phyloP scores from a whole-genome alignment of 257 asterid genomes.

The Phtheirospermum japonicum region DNA sequence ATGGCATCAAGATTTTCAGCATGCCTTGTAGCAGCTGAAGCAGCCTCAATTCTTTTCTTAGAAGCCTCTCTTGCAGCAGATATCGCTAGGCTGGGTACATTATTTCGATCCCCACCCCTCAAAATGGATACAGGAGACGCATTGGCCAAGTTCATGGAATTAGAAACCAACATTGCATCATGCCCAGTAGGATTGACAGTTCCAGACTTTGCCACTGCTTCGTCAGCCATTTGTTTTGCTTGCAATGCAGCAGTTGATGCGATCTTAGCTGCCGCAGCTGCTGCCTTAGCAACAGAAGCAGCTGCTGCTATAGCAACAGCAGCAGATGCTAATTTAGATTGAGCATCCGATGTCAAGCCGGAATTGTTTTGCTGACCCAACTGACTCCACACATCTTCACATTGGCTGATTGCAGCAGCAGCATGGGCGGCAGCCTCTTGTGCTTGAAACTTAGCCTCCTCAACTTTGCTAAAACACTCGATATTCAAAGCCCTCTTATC shows the following conservation, averaged over 20 bases:
- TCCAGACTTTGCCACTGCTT: slow-evolving; percentile 48
- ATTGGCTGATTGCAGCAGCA: slow-evolving; percentile 65
- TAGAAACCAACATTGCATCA: slow-evolving; percentile 30
- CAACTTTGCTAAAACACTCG: slow-evolving; percentile 57
- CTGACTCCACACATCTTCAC: slow-evolving; percentile 79
- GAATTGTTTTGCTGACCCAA: slow-evolving; percentile 60
- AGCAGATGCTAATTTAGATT: slow-evolving; percentile 80
- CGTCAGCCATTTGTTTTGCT: slow-evolving; percentile 88
- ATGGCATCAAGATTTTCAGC: slow-evolving; percentile 92
- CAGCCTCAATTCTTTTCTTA: slow-evolving; percentile 83
- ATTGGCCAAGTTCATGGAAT: slow-evolving; percentile 38
- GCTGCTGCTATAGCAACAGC: slow-evolving; percentile 93
- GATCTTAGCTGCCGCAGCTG: slow-evolving; percentile 94
- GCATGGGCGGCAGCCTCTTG: slow-evolving; percentile 84
- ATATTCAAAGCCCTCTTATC: slow-evolving; percentile 44
- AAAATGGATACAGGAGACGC: slow-evolving; percentile 63
- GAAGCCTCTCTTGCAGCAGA: slow-evolving; percentile 94
- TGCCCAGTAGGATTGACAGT: slow-evolving; percentile 27
- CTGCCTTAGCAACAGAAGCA: slow-evolving; percentile 95
- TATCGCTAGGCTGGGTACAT: slow-evolving; percentile 54
- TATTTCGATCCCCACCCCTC: slow-evolving; percentile 46
- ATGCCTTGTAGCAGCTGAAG: slow-evolving; percentile 92
- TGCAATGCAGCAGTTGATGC: slow-evolving; percentile 83
- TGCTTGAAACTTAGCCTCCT: slow-evolving; percentile 83
- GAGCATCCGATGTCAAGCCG: slow-evolving; percentile 57